Evolutionary conservation across 371 early-diverging fungal species (phyloP).

Genomic region (Rhizomucor pusillus): DNA sequence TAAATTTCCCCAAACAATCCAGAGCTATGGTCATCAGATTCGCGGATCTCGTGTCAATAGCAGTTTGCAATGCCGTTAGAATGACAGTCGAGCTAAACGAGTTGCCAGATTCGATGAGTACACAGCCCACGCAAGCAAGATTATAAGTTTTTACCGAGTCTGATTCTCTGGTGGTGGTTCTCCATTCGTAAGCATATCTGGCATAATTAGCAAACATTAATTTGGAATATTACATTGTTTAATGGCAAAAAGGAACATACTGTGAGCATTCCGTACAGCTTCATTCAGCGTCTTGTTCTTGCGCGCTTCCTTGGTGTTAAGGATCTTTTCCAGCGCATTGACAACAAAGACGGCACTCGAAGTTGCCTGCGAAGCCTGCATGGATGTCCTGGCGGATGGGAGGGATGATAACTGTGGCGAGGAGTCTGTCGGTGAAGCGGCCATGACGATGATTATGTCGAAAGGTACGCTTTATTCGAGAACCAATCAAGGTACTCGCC

Average conservation of each 20-base stretch:
- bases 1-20: conserved; percentile 75
- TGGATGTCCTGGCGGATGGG: conserved; percentile 15
- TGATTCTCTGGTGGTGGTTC: conserved; percentile 43
- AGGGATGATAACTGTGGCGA: conserved; percentile 30
- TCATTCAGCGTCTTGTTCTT: conserved; percentile 56
- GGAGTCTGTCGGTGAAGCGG: conserved; percentile 25
- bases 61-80: conserved; percentile 57
- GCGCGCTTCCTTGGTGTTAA: conserved; percentile 47
- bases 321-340: conserved; percentile 66
- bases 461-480: no score
- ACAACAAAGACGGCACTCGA: conserved; percentile 61
- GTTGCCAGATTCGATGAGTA: neutral
- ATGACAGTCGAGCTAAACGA: conserved; percentile 44
- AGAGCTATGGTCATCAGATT: conserved; percentile 55
- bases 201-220: neutral
- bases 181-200: conserved; percentile 36
- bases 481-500: no score
- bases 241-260: conserved; percentile 18
- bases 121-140: conserved; percentile 12
- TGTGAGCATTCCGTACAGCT: conserved; percentile 37
- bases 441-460: conserved; percentile 9
- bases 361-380: conserved; percentile 23
- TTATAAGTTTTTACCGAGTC: conserved; percentile 24
- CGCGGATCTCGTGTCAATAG: conserved; percentile 57
- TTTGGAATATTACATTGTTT: no score